A percentile compares a stretch with the other conserved stretches of the same genome.
phyloP scores from a whole-genome alignment of 768 basidiomycete genomes.

The Boletus vermiculosoides region DNA sequence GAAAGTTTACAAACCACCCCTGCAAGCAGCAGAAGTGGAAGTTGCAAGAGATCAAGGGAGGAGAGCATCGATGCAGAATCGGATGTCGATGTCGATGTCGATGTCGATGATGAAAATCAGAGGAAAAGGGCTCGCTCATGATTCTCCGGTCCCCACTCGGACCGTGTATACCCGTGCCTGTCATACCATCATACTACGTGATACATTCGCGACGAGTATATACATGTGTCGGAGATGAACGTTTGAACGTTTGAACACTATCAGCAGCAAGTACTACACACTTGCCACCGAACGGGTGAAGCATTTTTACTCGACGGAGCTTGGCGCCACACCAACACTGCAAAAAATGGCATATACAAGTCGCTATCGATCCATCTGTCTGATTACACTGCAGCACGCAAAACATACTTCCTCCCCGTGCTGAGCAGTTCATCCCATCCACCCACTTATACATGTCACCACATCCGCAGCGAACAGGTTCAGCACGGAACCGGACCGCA shows the following conservation, averaged over 20 bases:
- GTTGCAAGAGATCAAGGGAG: slow-evolving; percentile 18
- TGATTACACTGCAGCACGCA: background rate
- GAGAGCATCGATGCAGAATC: slow-evolving; percentile 2
- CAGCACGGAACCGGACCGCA: slow-evolving; percentile 78
- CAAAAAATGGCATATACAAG: background rate
- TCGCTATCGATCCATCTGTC: slow-evolving; percentile 5
- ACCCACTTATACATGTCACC: slow-evolving; percentile 55
- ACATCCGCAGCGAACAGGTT: slow-evolving; percentile 70
- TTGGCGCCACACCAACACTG: background rate
- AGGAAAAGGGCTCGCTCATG: slow-evolving; percentile 19
- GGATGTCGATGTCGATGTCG: background rate
- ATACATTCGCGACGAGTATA: background rate
- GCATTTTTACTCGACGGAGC: background rate
- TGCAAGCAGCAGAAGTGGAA: slow-evolving; percentile 13
- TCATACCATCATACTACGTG: background rate
- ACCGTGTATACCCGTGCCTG: background rate
- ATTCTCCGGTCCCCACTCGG: background rate
- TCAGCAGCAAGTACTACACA: background rate
- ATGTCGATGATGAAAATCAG: background rate
- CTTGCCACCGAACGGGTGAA: background rate
- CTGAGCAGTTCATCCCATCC: slow-evolving; percentile 80
- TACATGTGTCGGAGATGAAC: background rate
- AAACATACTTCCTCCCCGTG: slow-evolving; percentile 51
- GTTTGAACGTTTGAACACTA: background rate
- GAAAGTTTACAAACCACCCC: slow-evolving; percentile 29